Base-by-base conservation (phyloP, 352 stramenopile species). In the Pythium aquatile region DNA sequence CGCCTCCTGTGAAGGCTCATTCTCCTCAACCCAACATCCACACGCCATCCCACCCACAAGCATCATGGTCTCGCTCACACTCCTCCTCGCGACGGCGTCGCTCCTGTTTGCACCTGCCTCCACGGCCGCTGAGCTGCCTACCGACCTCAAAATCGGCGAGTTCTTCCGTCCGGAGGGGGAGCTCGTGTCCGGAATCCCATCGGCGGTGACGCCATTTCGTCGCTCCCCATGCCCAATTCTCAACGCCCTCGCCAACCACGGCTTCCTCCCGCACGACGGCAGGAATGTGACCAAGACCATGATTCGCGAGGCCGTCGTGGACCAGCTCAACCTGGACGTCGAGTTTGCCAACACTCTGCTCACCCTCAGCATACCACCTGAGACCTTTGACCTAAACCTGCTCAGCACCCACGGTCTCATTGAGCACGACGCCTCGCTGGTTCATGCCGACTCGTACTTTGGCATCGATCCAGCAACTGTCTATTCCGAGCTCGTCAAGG, bases 181-280 rank as follows among this genome's bases (percentile, higher is more conserved):
- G 2, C 28, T 48, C 17, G 69, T 77, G 11, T 82, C 75, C 16
- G 75, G 75, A n/a, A 55, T 69, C 10, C 58, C 71, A 26, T 52
- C 37, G 37, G 55, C 56, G 10, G 47, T 58, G 51, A 53, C 66
- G 39, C 3, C 61, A 2, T 84, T 73, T 65, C 68, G 63, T 20
- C 73, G 76, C 24, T 76, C 63, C 16, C 79, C 79, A n/a, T 88
- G 79, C 53, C 79, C 79, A 0, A 70, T 55, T 29, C 65, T 88
- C 58, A 88, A 88, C 59, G 65, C 77, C 20, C 63, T 88, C 14
- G 75, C 76, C 33, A 88, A 88, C 70, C 77, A 88, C 68, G 77
- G 74, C 29, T 75, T 82, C 61, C 39, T 88, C 3, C 75, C 77
- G 7, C 77, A 77, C n/a, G 72, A 76, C 44, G 75, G 77, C 54